phyloP scores from a whole-genome alignment of 139 green algal species.

The Chlamydomonas schloesseri region DNA sequence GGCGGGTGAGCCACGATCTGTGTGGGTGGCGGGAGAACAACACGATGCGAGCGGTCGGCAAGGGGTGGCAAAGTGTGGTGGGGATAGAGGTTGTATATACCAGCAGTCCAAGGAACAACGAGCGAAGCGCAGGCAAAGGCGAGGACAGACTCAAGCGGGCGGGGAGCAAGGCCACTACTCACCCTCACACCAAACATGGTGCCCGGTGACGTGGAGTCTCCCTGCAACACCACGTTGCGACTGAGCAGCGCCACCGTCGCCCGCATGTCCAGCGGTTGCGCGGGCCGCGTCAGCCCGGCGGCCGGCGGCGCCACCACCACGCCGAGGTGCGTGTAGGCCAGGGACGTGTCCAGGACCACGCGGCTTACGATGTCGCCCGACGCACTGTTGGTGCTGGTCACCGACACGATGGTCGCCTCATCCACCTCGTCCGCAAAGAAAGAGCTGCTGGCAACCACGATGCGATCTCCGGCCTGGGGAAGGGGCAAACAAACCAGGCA shows the following conservation, averaged over 20 bases:
- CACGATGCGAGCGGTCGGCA: too few relatives aligned
- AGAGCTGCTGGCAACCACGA: slow-evolving; percentile 51
- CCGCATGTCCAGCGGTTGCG: slow-evolving; percentile 41
- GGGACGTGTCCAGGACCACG: slow-evolving; percentile 13
- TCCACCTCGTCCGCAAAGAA: slow-evolving; percentile 48
- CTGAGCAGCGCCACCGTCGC: slow-evolving; percentile 42
- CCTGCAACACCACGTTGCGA: slow-evolving; percentile 51
- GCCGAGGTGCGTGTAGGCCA: slow-evolving; percentile 50
- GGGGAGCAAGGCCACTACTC: too few relatives aligned
- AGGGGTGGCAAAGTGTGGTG: too few relatives aligned
- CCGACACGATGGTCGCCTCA: slow-evolving; percentile 19
- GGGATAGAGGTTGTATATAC: too few relatives aligned
- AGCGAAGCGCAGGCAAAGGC: too few relatives aligned
- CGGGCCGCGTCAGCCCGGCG: not conserved
- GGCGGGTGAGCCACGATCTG: not conserved
- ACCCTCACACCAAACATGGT: slow-evolving; percentile 47
- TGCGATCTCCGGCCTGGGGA: slow-evolving; percentile 36
- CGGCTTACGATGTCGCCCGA: not conserved
- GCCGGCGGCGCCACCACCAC: slow-evolving; percentile 8
- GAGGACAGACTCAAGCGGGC: too few relatives aligned
- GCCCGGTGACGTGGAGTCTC: slow-evolving; percentile 3
- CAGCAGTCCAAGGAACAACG: too few relatives aligned
- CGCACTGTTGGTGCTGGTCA: not conserved
- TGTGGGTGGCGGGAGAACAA: too few relatives aligned
- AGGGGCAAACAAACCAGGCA: not conserved